Evolutionary conservation across 164 flowering plant species (phyloP).

Genomic region (Vitis rupestris): DNA sequence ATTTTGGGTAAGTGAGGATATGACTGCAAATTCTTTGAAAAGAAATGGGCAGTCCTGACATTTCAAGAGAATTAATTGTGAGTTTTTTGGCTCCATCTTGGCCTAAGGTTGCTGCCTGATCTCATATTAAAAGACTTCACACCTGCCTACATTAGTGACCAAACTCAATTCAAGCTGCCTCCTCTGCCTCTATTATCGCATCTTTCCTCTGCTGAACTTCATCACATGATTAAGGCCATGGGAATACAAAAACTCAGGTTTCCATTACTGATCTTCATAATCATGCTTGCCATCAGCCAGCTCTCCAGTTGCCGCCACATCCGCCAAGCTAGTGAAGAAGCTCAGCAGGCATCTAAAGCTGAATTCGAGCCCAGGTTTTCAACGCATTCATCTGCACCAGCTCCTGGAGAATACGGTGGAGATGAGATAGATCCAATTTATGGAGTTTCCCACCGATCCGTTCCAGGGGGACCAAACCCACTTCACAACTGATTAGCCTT

Average conservation of each 20-base stretch:
- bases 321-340: background rate
- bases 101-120: conserved; percentile 9
- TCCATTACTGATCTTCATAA: conserved; percentile 17
- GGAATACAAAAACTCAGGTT: conserved; percentile 10
- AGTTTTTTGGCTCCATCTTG: conserved; percentile 18
- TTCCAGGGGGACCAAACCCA: conserved; percentile 35
- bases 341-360: background rate
- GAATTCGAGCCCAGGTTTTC: conserved; percentile 10
- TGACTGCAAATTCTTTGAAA: background rate
- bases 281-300: conserved; percentile 20
- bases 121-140: conserved; percentile 23
- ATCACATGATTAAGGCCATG: conserved; percentile 16
- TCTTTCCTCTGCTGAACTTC: too few relatives aligned
- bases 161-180: conserved; percentile 4
- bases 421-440: conserved; percentile 9
- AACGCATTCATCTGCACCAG: conserved; percentile 13
- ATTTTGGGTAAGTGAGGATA: background rate
- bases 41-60: conserved; percentile 11
- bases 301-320: conserved; percentile 16
- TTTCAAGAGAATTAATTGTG: conserved; percentile 3
- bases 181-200: conserved; percentile 3
- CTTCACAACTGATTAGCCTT: conserved; percentile 40
- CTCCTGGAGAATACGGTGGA: conserved; percentile 11
- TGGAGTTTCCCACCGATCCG: conserved; percentile 23
- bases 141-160: background rate